Conservation (phyloP, 2,329 filamentous ascomycete species). For the Plenodomus tracheiphilus region DNA sequence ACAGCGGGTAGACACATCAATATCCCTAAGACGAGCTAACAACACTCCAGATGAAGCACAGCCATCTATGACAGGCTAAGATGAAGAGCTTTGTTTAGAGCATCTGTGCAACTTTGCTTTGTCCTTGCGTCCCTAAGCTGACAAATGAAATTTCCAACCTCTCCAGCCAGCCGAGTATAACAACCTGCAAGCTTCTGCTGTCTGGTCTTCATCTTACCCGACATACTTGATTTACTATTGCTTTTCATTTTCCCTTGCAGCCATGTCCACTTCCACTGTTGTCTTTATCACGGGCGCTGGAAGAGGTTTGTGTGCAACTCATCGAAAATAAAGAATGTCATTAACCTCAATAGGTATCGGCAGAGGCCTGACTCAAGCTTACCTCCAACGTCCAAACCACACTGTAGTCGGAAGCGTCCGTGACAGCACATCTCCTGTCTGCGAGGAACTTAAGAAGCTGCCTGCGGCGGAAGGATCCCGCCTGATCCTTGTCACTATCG, state of each 20-base stretch:
- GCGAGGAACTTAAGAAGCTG: conserved; percentile 8
- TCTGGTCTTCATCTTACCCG: neutral
- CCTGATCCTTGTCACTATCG: conserved; percentile 21
- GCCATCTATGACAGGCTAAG: neutral
- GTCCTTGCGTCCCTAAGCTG: neutral
- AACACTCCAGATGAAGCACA: neutral
- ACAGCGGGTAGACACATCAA: neutral
- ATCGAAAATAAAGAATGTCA: neutral
- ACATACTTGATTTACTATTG: neutral
- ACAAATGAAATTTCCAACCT: neutral
- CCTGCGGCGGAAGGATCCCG: conserved; percentile 39
- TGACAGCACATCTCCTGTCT: neutral
- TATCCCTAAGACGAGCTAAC: neutral
- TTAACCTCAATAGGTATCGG: conserved; percentile 15
- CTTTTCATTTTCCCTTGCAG: neutral
- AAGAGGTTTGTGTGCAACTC: conserved; percentile 4
- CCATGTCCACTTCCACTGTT: conserved; percentile 4
- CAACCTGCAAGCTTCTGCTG: neutral
- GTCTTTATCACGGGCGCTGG: conserved; percentile 8
- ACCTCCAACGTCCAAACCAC: conserved; percentile 14
- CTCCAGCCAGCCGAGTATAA: neutral
- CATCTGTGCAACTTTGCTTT: too few species aligned
- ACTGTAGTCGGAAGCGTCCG: conserved; percentile 23
- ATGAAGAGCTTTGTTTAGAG: neutral
- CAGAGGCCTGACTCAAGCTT: conserved; percentile 6